These are phyloP conservation scores for Rhytidiadelphus loreus DNA, from an alignment of 225 moss, liverwort and hornwort species.

Conservation along the genomic window DNA sequence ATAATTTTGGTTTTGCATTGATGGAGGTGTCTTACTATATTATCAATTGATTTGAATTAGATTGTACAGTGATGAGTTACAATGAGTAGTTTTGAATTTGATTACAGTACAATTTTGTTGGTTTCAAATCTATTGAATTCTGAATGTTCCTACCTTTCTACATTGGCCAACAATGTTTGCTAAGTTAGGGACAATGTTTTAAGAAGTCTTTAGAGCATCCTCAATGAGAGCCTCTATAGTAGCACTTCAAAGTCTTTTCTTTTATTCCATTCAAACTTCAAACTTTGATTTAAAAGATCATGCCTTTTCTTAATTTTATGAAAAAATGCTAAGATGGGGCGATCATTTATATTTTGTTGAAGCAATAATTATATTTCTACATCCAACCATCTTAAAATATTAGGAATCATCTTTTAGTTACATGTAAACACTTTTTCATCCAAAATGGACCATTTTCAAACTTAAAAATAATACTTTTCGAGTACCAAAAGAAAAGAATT, in stretches of 20 bases:
- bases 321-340: background rate
- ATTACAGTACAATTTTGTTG: background rate
- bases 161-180: background rate
- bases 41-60: background rate
- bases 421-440: background rate
- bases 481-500: fast-evolving
- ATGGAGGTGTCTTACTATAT: too few relatives aligned
- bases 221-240: background rate
- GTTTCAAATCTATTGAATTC: background rate
- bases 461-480: background rate
- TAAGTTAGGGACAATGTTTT: background rate
- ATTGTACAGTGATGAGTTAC: background rate
- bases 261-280: background rate
- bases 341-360: background rate
- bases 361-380: background rate
- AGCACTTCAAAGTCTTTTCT: background rate
- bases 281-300: background rate
- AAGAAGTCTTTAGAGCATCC: fast-evolving
- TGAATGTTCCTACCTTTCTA: background rate
- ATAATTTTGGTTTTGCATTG: background rate
- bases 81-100: background rate
- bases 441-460: background rate
- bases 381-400: background rate
- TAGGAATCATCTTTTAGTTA: background rate
- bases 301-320: background rate